Percentiles rank a stretch among this genome's conserved stretches.
phyloP scores from a whole-genome alignment of 352 stramenopile genomes.

The Globisporangium heterothallicum region DNA sequence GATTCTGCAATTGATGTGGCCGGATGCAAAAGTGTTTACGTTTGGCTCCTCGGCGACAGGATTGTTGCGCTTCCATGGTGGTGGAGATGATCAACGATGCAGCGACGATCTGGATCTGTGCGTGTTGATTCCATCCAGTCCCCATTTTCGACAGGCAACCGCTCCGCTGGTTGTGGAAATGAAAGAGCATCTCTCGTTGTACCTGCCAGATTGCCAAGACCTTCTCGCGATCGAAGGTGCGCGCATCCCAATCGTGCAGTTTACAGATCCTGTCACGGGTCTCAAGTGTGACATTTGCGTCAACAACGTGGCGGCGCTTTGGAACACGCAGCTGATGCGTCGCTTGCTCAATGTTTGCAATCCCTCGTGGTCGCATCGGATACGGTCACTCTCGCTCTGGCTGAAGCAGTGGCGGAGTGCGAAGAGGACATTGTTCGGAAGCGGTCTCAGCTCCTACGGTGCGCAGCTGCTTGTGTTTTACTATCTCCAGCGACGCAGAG shows the following conservation, averaged over 20 bases:
- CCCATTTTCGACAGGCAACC: constrained; percentile 43
- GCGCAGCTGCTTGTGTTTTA: constrained; percentile 62
- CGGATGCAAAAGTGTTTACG: constrained; percentile 49
- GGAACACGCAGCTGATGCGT: constrained; percentile 66
- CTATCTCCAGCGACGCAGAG: constrained; percentile 47
- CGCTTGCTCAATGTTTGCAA: constrained; percentile 21
- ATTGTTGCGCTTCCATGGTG: constrained; percentile 17
- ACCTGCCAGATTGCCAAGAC: constrained; percentile 26
- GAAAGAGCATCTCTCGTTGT: constrained; percentile 64
- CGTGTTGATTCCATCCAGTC: constrained; percentile 50
- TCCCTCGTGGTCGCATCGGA: neutral
- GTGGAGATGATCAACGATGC: neutral
- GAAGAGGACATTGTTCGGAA: constrained; percentile 26
- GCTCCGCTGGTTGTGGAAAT: constrained; percentile 47
- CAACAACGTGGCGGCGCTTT: constrained; percentile 78
- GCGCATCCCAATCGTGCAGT: constrained; percentile 70
- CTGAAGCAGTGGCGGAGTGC: constrained; percentile 46
- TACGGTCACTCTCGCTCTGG: constrained; percentile 22
- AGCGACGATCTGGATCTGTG: constrained; percentile 72
- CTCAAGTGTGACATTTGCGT: constrained; percentile 70
- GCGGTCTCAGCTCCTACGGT: constrained; percentile 61
- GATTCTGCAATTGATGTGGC: constrained; percentile 51
- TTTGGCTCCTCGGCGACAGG: constrained; percentile 69
- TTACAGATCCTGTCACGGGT: constrained; percentile 26
- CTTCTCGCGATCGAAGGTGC: constrained; percentile 35